A percentile compares a stretch with the other conserved stretches of the same genome.
Conservation (phyloP, 371 early-diverging fungal species). For the Syncephalastrum contaminatum region DNA sequence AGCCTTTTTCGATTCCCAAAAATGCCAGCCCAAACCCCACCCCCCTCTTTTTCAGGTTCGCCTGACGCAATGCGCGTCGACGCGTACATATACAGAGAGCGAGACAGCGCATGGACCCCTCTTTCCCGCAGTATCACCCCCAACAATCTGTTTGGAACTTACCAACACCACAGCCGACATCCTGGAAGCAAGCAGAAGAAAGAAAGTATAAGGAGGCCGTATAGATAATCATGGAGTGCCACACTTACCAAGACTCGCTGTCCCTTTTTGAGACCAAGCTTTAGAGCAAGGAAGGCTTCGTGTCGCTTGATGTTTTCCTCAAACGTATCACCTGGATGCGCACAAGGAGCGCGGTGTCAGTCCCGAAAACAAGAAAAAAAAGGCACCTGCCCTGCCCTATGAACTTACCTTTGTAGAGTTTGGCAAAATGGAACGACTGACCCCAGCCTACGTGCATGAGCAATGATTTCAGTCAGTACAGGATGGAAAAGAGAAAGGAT, state of each 20-base stretch:
- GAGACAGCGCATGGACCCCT: too few relatives aligned
- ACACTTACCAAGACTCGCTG: slow-evolving; percentile 56
- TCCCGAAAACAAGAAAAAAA: too few relatives aligned
- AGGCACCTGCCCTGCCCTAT: background rate
- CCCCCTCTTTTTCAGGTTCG: background rate
- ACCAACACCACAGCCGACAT: slow-evolving; percentile 85
- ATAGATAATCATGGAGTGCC: background rate
- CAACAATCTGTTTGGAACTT: slow-evolving; percentile 13
- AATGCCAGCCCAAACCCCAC: background rate
- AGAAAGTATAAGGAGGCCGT: slow-evolving; percentile 2
- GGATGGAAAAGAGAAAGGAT: too few relatives aligned
- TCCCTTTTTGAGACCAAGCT: slow-evolving; percentile 61
- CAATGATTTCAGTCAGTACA: background rate
- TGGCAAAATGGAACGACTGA: slow-evolving; percentile 78
- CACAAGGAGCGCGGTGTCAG: background rate
- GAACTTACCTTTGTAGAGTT: slow-evolving; percentile 35
- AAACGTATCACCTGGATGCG: slow-evolving; percentile 56
- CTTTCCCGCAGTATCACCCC: too few relatives aligned
- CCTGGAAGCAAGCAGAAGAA: slow-evolving; percentile 15
- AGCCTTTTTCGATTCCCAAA: background rate
- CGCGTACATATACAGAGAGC: too few relatives aligned
- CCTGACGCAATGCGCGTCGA: too few relatives aligned
- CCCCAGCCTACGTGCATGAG: slow-evolving; percentile 64
- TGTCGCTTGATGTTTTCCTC: slow-evolving; percentile 72
- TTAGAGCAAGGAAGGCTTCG: slow-evolving; percentile 70